Conservation (phyloP, 257 asterid species). For the Eucommia ulmoides region DNA sequence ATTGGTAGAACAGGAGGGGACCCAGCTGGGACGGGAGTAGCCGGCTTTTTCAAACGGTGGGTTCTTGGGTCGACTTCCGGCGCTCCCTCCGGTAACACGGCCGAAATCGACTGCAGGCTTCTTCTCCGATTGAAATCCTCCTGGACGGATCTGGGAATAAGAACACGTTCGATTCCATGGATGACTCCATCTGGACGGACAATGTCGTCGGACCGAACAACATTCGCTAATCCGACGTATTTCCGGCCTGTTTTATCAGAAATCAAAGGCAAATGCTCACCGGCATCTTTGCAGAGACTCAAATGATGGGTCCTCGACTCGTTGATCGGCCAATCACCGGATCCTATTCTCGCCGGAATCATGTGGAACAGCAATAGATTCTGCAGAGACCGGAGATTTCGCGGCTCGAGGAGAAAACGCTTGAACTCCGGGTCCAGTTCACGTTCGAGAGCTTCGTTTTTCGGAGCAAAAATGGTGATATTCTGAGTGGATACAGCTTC, state of each 20-base stretch:
- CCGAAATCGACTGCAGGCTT: not conserved
- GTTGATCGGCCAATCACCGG: not conserved
- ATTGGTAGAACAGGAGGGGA: slow-evolving; percentile 15
- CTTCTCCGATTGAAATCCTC: not conserved
- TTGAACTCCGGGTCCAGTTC: not conserved
- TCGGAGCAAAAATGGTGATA: not conserved
- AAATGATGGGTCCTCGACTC: not conserved
- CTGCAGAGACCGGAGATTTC: not conserved
- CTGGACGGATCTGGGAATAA: not conserved
- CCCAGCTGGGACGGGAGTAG: slow-evolving; percentile 8
- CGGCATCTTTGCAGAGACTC: not conserved
- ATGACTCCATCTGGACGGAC: not conserved
- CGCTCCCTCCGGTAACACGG: not conserved
- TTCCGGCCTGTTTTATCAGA: too few species aligned
- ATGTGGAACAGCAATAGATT: not conserved
- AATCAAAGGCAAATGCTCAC: not conserved
- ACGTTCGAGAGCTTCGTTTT: not conserved
- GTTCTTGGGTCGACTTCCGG: not conserved
- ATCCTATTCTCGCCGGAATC: not conserved
- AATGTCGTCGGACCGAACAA: not conserved
- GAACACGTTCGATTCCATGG: not conserved
- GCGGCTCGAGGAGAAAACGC: not conserved
- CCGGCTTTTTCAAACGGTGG: slow-evolving; percentile 11
- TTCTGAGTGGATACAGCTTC: not conserved
- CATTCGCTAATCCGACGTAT: not conserved